Evolutionary conservation across 495 filamentous ascomycete species (phyloP), one percentile per base, ranked within the genome.

Genomic region (Xylaria castorea): DNA sequence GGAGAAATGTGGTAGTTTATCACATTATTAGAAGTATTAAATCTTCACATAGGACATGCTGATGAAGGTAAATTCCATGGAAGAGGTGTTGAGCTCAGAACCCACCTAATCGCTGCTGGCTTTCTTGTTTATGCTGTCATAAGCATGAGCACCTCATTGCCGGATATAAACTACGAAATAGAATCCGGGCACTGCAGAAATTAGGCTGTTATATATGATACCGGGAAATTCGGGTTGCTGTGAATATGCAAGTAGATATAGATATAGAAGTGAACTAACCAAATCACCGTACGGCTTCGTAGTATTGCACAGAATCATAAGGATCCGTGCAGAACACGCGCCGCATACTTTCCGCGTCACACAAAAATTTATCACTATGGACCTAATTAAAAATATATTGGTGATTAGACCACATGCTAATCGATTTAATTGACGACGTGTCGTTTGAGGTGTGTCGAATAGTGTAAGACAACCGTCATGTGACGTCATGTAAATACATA

Each of bases 401-500:
- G 3, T 25, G 25, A 55, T 55, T 16, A 16, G 25, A 16, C 11
- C 11, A 30, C 48, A 16, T 16, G 25, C 7, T 22, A 27, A 27
- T 5, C 9, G 12, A 30, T 55, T 55, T 3, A 27, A 30, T 32
- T 57, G 27, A 8, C 0, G 12, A 57, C 4, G 5, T 30, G 16
- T 6, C 2, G 27, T 18, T 6, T 57, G 12, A 32, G 5, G 14
- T 32, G 27, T 57, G 30, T 18, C 1, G 25, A 57, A 30, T 57
- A 27, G 48, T 34, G 40, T 38, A 34, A 62, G 14, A 25, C n/a
- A 44, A 4, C 16, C 20, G 57, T 62, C 57, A 62, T 61, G 27
- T 62, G 68, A 70, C 68, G 68, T 70, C 68, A 70, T 70, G 16
- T n/a, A n/a, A n/a, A n/a, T n/a, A n/a, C n/a, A 36, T 20, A 67